These are phyloP conservation scores for Ambrosia artemisiifolia DNA, from an alignment of 129 eudicot species.

Conservation along the genomic window DNA sequence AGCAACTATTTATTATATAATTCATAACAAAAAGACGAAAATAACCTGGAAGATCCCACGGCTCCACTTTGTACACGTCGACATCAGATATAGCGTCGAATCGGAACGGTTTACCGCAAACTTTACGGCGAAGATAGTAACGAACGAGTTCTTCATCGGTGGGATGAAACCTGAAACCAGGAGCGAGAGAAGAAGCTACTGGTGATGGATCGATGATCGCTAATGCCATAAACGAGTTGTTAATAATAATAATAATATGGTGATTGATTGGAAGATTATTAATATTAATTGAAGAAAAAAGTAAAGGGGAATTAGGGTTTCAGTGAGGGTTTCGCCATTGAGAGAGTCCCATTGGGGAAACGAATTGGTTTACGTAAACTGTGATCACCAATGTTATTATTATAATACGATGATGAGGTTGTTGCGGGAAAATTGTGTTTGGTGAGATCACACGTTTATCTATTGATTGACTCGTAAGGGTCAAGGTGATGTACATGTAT, in stretches of 20 bases:
- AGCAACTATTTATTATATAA: neutral
- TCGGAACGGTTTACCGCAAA: conserved; percentile 58
- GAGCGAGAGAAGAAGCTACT: conserved; percentile 50
- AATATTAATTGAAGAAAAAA: neutral
- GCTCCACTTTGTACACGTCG: conserved; percentile 82
- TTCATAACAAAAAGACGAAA: neutral
- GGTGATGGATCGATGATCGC: conserved; percentile 28
- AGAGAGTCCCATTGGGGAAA: conserved; percentile 19
- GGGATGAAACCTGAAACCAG: conserved; percentile 89
- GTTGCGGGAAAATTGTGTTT: conserved; percentile 32
- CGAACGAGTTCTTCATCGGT: conserved; percentile 83
- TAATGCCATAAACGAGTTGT: conserved; percentile 31
- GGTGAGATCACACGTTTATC: conserved; percentile 12
- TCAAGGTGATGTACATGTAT: neutral
- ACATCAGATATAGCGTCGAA: conserved; percentile 67
- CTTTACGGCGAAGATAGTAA: conserved; percentile 70
- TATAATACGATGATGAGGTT: neutral
- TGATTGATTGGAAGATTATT: neutral
- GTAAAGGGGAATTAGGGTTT: conserved; percentile 3
- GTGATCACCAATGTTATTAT: conserved; percentile 12
- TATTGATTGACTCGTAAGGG: neutral
- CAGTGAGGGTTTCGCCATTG: conserved; percentile 29
- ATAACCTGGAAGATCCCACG: conserved; percentile 90
- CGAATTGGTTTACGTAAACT: neutral
- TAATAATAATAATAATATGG: conserved; percentile 11